Evolutionary conservation across 2,329 filamentous ascomycete species (phyloP).

Genomic region (Thielaviopsis musarum): DNA sequence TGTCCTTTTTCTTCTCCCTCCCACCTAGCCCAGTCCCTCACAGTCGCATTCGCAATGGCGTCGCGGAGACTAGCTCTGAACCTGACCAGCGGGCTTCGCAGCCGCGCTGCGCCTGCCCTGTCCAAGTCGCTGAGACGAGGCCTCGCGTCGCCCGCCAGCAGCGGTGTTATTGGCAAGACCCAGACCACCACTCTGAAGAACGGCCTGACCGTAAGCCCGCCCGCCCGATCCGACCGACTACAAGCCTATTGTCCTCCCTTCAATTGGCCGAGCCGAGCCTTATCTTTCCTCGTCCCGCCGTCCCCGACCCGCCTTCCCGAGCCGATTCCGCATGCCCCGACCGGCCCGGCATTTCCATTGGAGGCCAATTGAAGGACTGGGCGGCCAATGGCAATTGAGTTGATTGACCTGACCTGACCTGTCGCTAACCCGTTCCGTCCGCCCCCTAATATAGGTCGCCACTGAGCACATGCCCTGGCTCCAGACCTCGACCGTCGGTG

Average conservation of each 20-base stretch:
- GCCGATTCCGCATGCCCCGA: neutral
- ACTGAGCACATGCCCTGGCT: constrained; percentile 97
- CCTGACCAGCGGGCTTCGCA: constrained; percentile 79
- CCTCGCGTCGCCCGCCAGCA: constrained; percentile 68
- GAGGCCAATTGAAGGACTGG: constrained; percentile 22
- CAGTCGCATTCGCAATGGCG: constrained; percentile 54
- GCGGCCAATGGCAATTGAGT: neutral
- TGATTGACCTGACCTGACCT: neutral
- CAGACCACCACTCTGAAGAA: constrained; percentile 94
- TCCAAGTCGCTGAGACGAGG: constrained; percentile 64
- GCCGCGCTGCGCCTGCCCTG: constrained; percentile 66
- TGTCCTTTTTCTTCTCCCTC: constrained; percentile 12
- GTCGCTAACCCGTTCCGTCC: neutral
- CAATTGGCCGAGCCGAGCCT: constrained; percentile 16
- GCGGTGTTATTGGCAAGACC: constrained; percentile 54
- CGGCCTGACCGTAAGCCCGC: constrained; percentile 67
- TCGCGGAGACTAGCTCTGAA: constrained; percentile 94
- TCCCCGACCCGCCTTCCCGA: neutral
- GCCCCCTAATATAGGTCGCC: constrained; percentile 50
- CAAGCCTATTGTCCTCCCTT: neutral
- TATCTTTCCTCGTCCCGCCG: neutral
- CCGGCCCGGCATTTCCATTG: constrained; percentile 14
- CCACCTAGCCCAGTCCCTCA: constrained; percentile 23
- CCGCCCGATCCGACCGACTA: neutral
- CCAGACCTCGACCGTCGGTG: constrained; percentile 93